A percentile compares a stretch with the other conserved stretches of the same genome.
Evolutionary conservation across 352 stramenopile genomes (phyloP).

Genomic region (Globisporangium alternatum): DNA sequence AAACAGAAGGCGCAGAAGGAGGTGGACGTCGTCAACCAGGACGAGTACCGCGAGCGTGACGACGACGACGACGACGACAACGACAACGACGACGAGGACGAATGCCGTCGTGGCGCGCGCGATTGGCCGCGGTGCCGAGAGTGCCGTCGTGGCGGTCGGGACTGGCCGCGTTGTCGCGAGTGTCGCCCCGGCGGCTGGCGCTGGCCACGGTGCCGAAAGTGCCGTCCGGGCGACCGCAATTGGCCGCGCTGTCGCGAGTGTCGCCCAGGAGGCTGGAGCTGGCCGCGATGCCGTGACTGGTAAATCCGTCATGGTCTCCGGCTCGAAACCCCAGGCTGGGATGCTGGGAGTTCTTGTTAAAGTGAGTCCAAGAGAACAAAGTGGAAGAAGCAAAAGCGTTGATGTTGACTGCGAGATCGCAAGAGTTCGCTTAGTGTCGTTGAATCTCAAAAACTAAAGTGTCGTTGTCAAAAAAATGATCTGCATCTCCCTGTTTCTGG

Average conservation of each 20-base stretch:
- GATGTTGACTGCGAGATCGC: slow-evolving; percentile 2
- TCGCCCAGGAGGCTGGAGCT: slow-evolving; percentile 6
- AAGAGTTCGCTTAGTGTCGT: slow-evolving; percentile 2
- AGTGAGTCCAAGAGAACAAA: not conserved
- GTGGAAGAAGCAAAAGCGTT: not conserved
- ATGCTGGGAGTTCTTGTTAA: not conserved
- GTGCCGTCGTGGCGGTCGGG: not conserved
- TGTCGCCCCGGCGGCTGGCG: not conserved
- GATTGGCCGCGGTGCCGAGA: slow-evolving; percentile 2
- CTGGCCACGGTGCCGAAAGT: slow-evolving; percentile 3
- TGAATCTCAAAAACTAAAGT: slow-evolving; percentile 1
- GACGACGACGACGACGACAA: slow-evolving; percentile 1
- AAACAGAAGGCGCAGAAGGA: not conserved
- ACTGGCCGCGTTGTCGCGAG: not conserved
- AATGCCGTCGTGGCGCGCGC: not conserved
- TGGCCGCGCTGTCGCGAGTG: not conserved
- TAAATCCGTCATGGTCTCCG: not conserved
- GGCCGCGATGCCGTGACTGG: slow-evolving; percentile 7
- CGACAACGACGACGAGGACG: slow-evolving; percentile 2
- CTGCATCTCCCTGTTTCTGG: not conserved
- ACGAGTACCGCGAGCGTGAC: not conserved
- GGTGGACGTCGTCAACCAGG: not conserved
- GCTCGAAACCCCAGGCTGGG: not conserved
- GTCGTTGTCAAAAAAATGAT: not conserved
- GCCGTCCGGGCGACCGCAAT: not conserved